Conservation (phyloP, 176 grass and related monocot genomes). For the Rhynchospora breviuscula region DNA sequence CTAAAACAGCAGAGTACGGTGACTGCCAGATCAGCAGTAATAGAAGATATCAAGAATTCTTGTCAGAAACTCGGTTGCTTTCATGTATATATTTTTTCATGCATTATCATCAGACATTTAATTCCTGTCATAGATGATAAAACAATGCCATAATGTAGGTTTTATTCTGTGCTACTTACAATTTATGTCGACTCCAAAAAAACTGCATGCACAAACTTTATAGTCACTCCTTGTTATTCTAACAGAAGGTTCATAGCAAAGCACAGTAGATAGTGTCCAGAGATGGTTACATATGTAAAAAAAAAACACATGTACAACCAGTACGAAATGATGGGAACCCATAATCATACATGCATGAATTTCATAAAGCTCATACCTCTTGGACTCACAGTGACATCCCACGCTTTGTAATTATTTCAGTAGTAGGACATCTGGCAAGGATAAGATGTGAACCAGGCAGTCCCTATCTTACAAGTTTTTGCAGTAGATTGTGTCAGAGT, state of each 20-base stretch:
- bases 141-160: not conserved
- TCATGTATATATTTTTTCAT: constrained; percentile 10
- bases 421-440: not conserved
- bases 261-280: not conserved
- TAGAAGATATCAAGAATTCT: constrained; percentile 28
- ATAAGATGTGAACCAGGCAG: not conserved
- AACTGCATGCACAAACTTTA: not conserved
- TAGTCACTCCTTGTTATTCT: not conserved
- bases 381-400: not conserved
- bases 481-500: not conserved
- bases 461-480: not conserved
- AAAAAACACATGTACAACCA: not conserved
- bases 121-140: not conserved
- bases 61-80: constrained; percentile 36
- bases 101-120: not conserved
- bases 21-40: not conserved
- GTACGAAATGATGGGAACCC: not conserved
- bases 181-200: not conserved
- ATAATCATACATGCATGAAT: not conserved
- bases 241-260: not conserved
- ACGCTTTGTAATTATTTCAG: not conserved
- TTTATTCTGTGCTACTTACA: not conserved
- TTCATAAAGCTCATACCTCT: not conserved
- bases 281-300: not conserved
- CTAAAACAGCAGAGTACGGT: not conserved